Evolutionary conservation across 495 filamentous ascomycete genomes (phyloP).

Genomic region (Xylaria bambusicola): DNA sequence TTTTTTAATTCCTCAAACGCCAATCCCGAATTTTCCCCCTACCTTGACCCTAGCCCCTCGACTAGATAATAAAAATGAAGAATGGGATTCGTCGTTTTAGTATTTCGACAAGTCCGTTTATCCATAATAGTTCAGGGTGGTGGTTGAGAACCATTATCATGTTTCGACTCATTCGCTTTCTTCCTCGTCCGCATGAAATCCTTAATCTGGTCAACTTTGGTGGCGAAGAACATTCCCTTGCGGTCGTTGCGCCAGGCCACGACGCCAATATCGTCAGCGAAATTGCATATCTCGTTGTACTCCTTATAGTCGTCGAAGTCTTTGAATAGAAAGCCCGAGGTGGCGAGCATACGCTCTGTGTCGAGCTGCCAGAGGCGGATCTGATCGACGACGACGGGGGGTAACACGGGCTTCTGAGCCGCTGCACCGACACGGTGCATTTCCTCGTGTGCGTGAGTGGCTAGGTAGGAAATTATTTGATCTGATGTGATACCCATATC

Average conservation of each 20-base stretch:
- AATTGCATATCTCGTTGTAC: conserved; percentile 71
- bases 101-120: neutral
- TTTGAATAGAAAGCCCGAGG: conserved; percentile 81
- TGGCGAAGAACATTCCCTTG: conserved; percentile 84
- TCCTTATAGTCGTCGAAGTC: conserved; percentile 78
- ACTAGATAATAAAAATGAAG: too few species aligned
- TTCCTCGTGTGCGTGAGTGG: conserved; percentile 88
- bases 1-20: too few species aligned
- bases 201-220: conserved; percentile 78
- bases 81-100: neutral
- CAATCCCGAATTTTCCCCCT: too few species aligned
- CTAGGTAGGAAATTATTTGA: conserved; percentile 88
- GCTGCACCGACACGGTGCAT: conserved; percentile 68
- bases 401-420: conserved; percentile 66
- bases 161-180: conserved; percentile 37
- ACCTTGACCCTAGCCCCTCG: too few species aligned
- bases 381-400: conserved; percentile 95
- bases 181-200: conserved; percentile 72
- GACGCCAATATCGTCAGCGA: conserved; percentile 92
- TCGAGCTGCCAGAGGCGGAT: conserved; percentile 98
- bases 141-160: neutral
- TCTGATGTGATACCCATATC: conserved; percentile 88
- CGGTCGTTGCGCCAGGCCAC: conserved; percentile 80
- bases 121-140: neutral
- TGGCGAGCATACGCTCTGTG: conserved; percentile 84